Conservation (phyloP, 164 flowering plant genomes). For the Akebia trifoliata region DNA sequence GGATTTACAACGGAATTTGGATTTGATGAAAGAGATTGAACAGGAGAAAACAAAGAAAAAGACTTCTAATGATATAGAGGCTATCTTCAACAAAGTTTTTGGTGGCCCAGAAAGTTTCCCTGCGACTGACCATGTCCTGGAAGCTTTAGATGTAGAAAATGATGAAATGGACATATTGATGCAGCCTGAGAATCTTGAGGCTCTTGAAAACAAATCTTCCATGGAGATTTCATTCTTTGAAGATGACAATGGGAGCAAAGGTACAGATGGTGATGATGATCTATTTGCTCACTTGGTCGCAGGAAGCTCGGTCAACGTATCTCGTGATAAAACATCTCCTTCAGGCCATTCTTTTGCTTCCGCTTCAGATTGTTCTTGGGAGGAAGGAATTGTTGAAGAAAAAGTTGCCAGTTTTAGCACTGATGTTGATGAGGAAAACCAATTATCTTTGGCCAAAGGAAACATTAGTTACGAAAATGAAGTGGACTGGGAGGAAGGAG, state of each 20-base stretch:
- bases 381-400: slow-evolving; percentile 36
- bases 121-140: slow-evolving; percentile 17
- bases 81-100: slow-evolving; percentile 6
- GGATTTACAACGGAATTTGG: slow-evolving; percentile 83
- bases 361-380: slow-evolving; percentile 54
- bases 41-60: slow-evolving; percentile 30
- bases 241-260: slow-evolving; percentile 26
- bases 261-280: slow-evolving; percentile 50
- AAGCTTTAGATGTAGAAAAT: slow-evolving; percentile 18
- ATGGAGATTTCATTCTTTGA: slow-evolving; percentile 57
- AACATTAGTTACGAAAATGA: slow-evolving; percentile 42
- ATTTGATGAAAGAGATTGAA: slow-evolving; percentile 82
- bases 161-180: slow-evolving; percentile 17
- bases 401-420: slow-evolving; percentile 11
- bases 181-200: not conserved
- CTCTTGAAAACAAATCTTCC: slow-evolving; percentile 21
- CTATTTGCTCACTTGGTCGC: slow-evolving; percentile 64
- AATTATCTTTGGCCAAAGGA: slow-evolving; percentile 19
- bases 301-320: slow-evolving; percentile 31
- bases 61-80: slow-evolving; percentile 12
- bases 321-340: slow-evolving; percentile 25
- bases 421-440: slow-evolving; percentile 18
- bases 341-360: slow-evolving; percentile 20
- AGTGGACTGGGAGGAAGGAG: slow-evolving; percentile 82
- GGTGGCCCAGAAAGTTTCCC: slow-evolving; percentile 13